These are phyloP conservation scores for Cinnamomum micranthum DNA, from an alignment of 164 flowering plant species.

Conservation along the genomic window DNA sequence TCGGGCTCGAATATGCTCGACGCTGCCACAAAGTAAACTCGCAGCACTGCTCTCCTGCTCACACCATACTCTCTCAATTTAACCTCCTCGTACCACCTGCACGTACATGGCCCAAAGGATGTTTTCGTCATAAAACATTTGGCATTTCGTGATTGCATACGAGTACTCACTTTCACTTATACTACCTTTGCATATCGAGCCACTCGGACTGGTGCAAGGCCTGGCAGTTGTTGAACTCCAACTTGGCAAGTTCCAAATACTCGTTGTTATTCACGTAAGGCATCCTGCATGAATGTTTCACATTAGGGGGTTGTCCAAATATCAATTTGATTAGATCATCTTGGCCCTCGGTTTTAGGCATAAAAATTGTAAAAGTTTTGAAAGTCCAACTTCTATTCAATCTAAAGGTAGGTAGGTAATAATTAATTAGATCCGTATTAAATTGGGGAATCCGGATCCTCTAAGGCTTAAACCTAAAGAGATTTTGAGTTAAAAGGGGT, in stretches of 20 bases:
- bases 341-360: no score
- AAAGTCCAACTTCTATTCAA: no score
- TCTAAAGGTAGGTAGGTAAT: no score
- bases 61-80: slow-evolving; percentile 43
- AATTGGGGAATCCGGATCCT: no score
- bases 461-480: no score
- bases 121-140: no score
- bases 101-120: not conserved
- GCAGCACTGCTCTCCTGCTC: slow-evolving; percentile 36
- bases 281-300: slow-evolving; percentile 48
- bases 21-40: slow-evolving; percentile 58
- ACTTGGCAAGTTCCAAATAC: slow-evolving; percentile 74
- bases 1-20: slow-evolving; percentile 67
- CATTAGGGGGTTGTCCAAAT: no score
- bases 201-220: slow-evolving; percentile 56
- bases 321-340: no score
- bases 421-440: no score
- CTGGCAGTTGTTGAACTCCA: slow-evolving; percentile 78
- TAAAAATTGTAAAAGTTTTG: no score
- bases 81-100: slow-evolving; percentile 69
- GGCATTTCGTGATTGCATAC: not conserved
- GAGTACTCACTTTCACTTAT: not conserved
- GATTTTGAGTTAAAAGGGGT: no score
- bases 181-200: slow-evolving; percentile 53
- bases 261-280: slow-evolving; percentile 56